Base-by-base conservation (phyloP, 176 grass and related monocot species). In the Rhipidocladum racemiflorum region DNA sequence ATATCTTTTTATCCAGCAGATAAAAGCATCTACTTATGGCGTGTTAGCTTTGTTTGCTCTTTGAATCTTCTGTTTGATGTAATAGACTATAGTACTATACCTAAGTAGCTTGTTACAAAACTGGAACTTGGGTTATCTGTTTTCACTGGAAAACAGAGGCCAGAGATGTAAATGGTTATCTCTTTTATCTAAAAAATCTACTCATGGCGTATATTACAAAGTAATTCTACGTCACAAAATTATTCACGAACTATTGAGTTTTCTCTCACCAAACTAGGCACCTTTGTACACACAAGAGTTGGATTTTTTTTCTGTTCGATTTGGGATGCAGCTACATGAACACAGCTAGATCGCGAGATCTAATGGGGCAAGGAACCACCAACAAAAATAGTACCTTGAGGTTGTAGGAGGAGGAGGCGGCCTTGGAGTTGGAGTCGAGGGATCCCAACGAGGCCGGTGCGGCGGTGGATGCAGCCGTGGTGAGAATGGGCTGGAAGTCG, bases 401-500 rank as follows among this genome's bases (percentile, higher is more conserved):
- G 48, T 83, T 91, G 72, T 81, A 91, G 9, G 87, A 87, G 20
- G 86, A 53, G 14, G 80, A 73, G 18, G 86, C 77, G 20, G 83
- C 35, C 74, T 85, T 91, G 21, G 92, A 50, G 34, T 72, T 76
- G 27, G 87, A 86, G 23, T 91, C 92, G 40, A 89, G 42, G 40
- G 89, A 85, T 0, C 81, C 89, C 86, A 61, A 88, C 21, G 76
- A 64, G 63, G 67, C 24, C 32, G 40, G 53, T 16, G 71, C 71
- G 14, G 72, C 50, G 14, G 46, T 7, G 0, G 54, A n/a, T 3
- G 85, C 42, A 32, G 78, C 15, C 3, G 69, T 0, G 59, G 91
- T 43, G 40, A 84, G 83, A 55, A 94, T 91, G 75, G 92, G 78
- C 69, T 94, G 92, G 64, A 91, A 94, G 21, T 94, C 92, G 56